Evolutionary conservation across 2,329 filamentous ascomycete genomes (phyloP), one percentile per base, ranked within the genome.

Genomic region (Ophiocordyceps robertsii): DNA sequence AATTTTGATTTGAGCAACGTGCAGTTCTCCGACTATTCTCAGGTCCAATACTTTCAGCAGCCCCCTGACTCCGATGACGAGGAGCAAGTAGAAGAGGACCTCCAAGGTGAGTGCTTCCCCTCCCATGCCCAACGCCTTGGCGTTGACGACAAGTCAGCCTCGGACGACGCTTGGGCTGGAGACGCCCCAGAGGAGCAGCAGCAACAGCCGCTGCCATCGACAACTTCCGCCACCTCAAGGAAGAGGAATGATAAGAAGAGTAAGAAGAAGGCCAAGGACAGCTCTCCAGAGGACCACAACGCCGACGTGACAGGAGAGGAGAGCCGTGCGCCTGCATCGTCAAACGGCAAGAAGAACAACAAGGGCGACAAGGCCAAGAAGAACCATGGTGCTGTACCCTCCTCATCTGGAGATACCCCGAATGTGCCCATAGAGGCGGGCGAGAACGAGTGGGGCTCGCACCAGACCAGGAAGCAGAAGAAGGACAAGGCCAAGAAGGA

Each of bases 1-100:
- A 57, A 61, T 47, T 44, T 64, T 55, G 57, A 63, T 51, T 62
- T 53, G 49, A 51, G 53, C 45, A 50, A 61, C 48, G 56, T 68
- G 44, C 59, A 67, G 49, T 63, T 56, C 46, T 61, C 65, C 47
- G 55, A 69, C 51, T 69, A 64, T 55, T 65, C 62, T 46, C 57
- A 65, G 29, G 53, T 69, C 40, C 56, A 66, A 47, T 69, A 61
- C 50, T 61, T 59, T 41, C 54, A 62, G 41, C 51, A 63, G 41
- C 48, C 54, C 10, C 55, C 59, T 33, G 59, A 68, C 44, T 64
- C 64, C 40, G 67, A 69, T n/a, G 54, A 69, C n/a, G 54, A 53
- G 13, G 65, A 66, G 33, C 52, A 57, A 41, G 37, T 42, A 29
- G 45, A 16, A 2, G 40, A 46, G n/a, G 43, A 42, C 32, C 32